phyloP scores from a whole-genome alignment of 345 rosid genomes.

The Eucalyptus rudis region DNA sequence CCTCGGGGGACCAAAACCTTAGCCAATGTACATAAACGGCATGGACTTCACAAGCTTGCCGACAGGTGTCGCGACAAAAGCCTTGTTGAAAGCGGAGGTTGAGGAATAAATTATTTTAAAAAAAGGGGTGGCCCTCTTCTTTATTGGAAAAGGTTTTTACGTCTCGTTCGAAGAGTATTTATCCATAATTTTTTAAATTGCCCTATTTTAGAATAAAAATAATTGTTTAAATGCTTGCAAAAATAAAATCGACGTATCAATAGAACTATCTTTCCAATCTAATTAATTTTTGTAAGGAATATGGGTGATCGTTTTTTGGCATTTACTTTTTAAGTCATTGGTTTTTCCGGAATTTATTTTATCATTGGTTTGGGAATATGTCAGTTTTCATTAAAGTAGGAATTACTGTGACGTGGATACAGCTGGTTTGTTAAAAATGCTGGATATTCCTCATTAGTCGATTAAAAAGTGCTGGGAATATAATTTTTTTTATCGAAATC shows the following conservation, averaged over 20 bases:
- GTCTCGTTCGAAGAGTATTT: background rate
- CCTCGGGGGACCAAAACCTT: background rate
- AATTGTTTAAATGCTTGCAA: background rate
- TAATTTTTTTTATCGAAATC: background rate
- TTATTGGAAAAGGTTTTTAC: background rate
- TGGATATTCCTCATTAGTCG: background rate
- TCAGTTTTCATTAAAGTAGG: background rate
- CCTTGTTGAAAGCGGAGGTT: background rate
- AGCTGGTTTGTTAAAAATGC: background rate
- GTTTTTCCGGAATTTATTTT: background rate
- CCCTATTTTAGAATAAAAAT: background rate
- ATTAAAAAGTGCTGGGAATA: background rate
- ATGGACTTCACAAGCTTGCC: background rate
- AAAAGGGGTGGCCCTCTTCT: background rate
- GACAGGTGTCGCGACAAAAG: background rate
- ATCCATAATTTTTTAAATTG: background rate
- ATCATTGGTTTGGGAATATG: background rate
- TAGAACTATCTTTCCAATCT: background rate
- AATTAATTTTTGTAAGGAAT: background rate
- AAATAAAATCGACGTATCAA: background rate
- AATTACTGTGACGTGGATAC: background rate
- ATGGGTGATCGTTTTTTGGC: accelerated
- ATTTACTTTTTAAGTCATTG: background rate
- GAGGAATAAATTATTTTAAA: background rate
- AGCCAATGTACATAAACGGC: background rate